Base-by-base conservation (phyloP, 2,329 filamentous ascomycete species). In the Exserohilum turcica region DNA sequence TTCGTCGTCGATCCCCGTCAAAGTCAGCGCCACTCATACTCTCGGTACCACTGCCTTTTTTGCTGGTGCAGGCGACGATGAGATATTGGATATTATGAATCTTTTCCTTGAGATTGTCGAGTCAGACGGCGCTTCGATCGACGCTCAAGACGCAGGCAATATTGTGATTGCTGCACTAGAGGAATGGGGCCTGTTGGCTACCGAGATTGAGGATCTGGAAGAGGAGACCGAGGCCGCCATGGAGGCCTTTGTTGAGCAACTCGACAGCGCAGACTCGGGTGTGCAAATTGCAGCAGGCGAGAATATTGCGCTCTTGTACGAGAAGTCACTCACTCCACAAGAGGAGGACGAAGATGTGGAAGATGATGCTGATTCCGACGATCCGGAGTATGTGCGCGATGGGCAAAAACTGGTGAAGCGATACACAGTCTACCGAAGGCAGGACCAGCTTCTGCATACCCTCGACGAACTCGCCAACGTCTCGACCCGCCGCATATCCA, bases 201-300 rank as follows among this genome's bases (percentile, higher is more conserved):
- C 89, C 3, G 84, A 89, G 55, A 78, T 93, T 6, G 87, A 92
- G 3, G 89, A 93, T 64, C 80, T 92, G 37, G 85, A 90, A 61
- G 82, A 84, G 13, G 81, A 86, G 55, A 90, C 88, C 28, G 86
- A 91, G 59, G 77, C 84, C 24, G 88, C 90, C 13, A 83, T 94
- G 64, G 89, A 94, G 47, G 86, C 88, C 2, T 91, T 96, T 63
- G 86, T 90, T 36, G 91, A 96, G 42, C 92, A 96, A 74, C 86
- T 96, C 15, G 86, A 92, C 54, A 91, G 89, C 70, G 81, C 81
- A 28, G 86, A 91, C 53, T 78, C 86, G 0, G 79, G 83, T 7
- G 89, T 96, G 1, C 90, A 94, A 66, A 85, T 91, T 39, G 85
- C 88, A 3, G 88, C 91, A 0, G 91, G 88, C 3, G 84, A 88